These are phyloP conservation scores for Vaccinium vitisidaea DNA, from an alignment of 148 eudicot species.

Conservation along the genomic window DNA sequence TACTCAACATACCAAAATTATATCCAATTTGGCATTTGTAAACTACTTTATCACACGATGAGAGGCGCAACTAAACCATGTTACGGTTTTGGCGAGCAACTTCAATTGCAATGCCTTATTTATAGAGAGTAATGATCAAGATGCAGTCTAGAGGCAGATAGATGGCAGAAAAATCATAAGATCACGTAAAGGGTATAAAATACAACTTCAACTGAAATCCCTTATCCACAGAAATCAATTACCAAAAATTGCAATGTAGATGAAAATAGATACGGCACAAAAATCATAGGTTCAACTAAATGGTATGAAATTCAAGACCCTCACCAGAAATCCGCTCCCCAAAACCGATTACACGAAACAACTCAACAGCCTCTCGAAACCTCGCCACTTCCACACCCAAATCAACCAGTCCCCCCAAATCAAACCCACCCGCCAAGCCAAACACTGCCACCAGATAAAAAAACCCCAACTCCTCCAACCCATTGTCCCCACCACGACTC, in stretches of 20 bases:
- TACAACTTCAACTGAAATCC: not conserved
- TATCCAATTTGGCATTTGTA: not conserved
- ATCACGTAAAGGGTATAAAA: not conserved
- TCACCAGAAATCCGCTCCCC: slow-evolving; percentile 40
- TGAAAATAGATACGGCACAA: not conserved
- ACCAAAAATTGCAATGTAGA: not conserved
- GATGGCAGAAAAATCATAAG: not conserved
- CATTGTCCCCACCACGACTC: not conserved
- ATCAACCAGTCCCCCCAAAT: slow-evolving; percentile 28
- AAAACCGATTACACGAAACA: slow-evolving; percentile 30
- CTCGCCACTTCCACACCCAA: slow-evolving; percentile 21
- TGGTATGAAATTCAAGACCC: not conserved
- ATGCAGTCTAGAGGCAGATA: not conserved
- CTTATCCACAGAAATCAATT: not conserved
- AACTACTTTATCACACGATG: not conserved
- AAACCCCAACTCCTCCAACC: slow-evolving; percentile 32
- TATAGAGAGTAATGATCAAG: not conserved
- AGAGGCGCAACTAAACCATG: not conserved
- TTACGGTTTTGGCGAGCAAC: not conserved
- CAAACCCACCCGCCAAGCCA: slow-evolving; percentile 32
- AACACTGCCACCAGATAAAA: slow-evolving; percentile 35
- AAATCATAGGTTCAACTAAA: not conserved
- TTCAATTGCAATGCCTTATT: not conserved
- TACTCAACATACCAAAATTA: not conserved
- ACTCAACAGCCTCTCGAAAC: slow-evolving; percentile 16